Conservation (phyloP, 164 flowering plant genomes). For the Macadamia integrifolia region DNA sequence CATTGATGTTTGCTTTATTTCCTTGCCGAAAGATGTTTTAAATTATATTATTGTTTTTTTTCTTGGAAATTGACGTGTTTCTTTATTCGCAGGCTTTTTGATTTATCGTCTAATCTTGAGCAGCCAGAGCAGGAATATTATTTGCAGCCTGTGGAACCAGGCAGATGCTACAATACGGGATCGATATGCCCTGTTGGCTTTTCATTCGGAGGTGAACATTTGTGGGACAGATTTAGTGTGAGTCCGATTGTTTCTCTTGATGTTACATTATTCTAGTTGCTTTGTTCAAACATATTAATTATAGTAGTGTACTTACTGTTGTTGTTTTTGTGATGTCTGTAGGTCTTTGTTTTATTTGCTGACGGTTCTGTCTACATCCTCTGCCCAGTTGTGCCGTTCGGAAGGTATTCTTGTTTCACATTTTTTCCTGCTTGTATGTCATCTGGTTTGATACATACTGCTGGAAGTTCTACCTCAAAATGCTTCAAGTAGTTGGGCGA, state of each 20-base stretch:
- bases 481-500: too few species aligned
- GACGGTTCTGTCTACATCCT: slow-evolving; percentile 83
- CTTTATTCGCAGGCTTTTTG: slow-evolving; percentile 53
- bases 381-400: slow-evolving; percentile 95
- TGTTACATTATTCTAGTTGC: neutral
- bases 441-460: neutral
- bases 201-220: slow-evolving; percentile 80
- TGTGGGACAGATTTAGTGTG: slow-evolving; percentile 94
- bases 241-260: slow-evolving; percentile 21
- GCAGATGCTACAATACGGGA: slow-evolving; percentile 51
- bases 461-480: too few species aligned
- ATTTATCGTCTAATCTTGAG: slow-evolving; percentile 54
- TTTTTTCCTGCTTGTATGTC: slow-evolving; percentile 1
- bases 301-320: too few species aligned
- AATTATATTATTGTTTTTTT: neutral
- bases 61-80: neutral
- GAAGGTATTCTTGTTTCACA: slow-evolving; percentile 49
- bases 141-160: slow-evolving; percentile 69
- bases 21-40: neutral
- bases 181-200: slow-evolving; percentile 79
- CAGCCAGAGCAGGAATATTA: slow-evolving; percentile 88
- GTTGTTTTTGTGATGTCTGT: slow-evolving; percentile 15
- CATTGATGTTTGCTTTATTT: neutral
- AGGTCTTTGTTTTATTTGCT: slow-evolving; percentile 79
- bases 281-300: neutral